phyloP scores from a whole-genome alignment of 2,329 filamentous ascomycete species.

The Pestalotiopsis sp. region DNA sequence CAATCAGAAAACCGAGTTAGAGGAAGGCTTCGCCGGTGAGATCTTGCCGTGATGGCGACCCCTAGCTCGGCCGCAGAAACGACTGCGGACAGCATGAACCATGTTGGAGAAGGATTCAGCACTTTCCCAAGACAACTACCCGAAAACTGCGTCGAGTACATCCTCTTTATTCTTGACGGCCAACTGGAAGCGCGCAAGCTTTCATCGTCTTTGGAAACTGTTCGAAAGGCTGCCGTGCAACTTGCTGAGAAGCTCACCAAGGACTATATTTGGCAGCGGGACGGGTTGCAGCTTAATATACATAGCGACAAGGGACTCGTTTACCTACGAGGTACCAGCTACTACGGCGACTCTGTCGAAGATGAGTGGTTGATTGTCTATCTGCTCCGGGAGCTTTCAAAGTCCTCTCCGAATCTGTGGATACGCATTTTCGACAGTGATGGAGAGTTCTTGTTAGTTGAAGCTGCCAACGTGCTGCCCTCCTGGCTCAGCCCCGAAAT shows the following conservation, averaged over 20 bases:
- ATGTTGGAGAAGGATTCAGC: slow-evolving; percentile 29
- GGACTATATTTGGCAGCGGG: slow-evolving; percentile 94
- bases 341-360: slow-evolving; percentile 92
- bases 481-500: slow-evolving; percentile 91
- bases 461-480: slow-evolving; percentile 86
- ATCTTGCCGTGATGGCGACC: not conserved
- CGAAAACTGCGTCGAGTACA: slow-evolving; percentile 86
- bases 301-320: slow-evolving; percentile 57
- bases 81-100: slow-evolving; percentile 21
- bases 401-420: slow-evolving; percentile 74
- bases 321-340: slow-evolving; percentile 76
- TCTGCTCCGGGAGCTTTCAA: slow-evolving; percentile 79
- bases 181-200: slow-evolving; percentile 56
- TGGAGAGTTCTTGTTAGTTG: slow-evolving; percentile 92
- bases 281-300: slow-evolving; percentile 71
- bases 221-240: slow-evolving; percentile 69
- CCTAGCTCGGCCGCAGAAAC: not conserved
- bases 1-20: not conserved
- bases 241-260: slow-evolving; percentile 68
- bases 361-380: slow-evolving; percentile 98
- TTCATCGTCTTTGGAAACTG: slow-evolving; percentile 67
- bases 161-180: slow-evolving; percentile 70
- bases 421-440: slow-evolving; percentile 82
- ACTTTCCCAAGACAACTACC: slow-evolving; percentile 53
- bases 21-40: not conserved